Evolutionary conservation across 306 rosid genomes (phyloP), one percentile per base, ranked within the genome.

Genomic region (Benincasa hispida): DNA sequence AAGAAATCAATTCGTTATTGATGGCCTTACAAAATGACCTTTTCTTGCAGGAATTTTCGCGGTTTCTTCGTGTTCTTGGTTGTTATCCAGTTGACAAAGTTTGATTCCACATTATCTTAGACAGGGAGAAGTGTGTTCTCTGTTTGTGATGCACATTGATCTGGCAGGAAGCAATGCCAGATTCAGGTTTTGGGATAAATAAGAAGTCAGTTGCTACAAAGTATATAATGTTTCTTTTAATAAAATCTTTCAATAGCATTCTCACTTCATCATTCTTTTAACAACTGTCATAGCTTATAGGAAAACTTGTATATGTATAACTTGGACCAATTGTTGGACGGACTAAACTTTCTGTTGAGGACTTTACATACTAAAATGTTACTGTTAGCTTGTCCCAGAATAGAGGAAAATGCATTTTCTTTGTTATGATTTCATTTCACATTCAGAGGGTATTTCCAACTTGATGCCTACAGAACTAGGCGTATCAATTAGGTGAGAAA

Each of bases 21-120:
- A 1, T 42, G 35, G n/a, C 68, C 68, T 32, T 51, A 41, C 51
- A 30, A 37, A 54, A 32, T 15, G 9, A 3, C 24, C n/a, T 75
- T 77, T 51, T 74, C 58, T 54, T 80, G 80, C 89, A 92, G 97
- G 97, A 92, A 79, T 81, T 88, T 81, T 87, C 89, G 0, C 74
- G 84, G 53, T 92, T 92, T 87, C 85, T 90, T 80, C 93, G 93
- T 7, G 86, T 92, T 63, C 92, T 92, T 55, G 97, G 96, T 54
- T 77, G 89, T 80, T 90, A 91, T 80, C 91, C 90, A 0, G 86
- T 85, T 77, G 89, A 86, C 80, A 76, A 80, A 47, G 65, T 30
- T 76, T 77, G 50, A 21, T 53, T 21, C 14, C 30, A 15, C 51
- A 13, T 32, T 17, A 30, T 42, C 37, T 68, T 41, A 42, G 55